phyloP scores from a whole-genome alignment of 306 rosid species.

The Geum urbanum region DNA sequence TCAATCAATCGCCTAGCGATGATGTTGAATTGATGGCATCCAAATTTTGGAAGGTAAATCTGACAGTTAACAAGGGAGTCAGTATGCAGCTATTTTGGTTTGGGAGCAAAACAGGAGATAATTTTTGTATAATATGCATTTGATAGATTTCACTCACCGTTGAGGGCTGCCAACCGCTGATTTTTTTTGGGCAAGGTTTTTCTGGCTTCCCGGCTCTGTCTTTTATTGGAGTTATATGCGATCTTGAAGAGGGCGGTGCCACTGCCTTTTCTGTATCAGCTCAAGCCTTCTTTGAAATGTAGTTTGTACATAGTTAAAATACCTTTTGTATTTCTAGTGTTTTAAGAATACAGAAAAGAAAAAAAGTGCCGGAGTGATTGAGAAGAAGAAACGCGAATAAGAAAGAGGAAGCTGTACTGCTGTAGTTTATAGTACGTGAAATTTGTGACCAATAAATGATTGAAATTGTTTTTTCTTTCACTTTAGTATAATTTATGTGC shows the following conservation, averaged over 20 bases:
- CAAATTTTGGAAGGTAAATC: constrained; percentile 51
- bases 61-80: constrained; percentile 38
- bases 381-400: background rate
- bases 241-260: constrained; percentile 44
- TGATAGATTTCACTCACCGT: constrained; percentile 33
- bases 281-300: constrained; percentile 28
- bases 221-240: constrained; percentile 43
- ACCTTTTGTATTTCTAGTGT: background rate
- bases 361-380: background rate
- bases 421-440: constrained; percentile 1
- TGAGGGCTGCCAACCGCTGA: constrained; percentile 49
- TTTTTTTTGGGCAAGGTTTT: constrained; percentile 39
- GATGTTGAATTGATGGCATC: constrained; percentile 32
- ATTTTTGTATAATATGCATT: constrained; percentile 38
- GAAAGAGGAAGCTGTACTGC: background rate
- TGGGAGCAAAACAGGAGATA: constrained; percentile 46
- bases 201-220: constrained; percentile 25
- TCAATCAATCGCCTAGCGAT: constrained; percentile 12
- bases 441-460: constrained; percentile 10
- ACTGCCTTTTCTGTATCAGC: constrained; percentile 31
- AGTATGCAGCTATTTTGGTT: constrained; percentile 43
- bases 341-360: no score
- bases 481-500: background rate
- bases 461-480: background rate
- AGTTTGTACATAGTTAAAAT: constrained; percentile 24